A percentile compares a stretch with the other conserved stretches of the same genome.
phyloP scores from a whole-genome alignment of 805 yeast genomes.

The Cyberlindnera bimundalis region DNA sequence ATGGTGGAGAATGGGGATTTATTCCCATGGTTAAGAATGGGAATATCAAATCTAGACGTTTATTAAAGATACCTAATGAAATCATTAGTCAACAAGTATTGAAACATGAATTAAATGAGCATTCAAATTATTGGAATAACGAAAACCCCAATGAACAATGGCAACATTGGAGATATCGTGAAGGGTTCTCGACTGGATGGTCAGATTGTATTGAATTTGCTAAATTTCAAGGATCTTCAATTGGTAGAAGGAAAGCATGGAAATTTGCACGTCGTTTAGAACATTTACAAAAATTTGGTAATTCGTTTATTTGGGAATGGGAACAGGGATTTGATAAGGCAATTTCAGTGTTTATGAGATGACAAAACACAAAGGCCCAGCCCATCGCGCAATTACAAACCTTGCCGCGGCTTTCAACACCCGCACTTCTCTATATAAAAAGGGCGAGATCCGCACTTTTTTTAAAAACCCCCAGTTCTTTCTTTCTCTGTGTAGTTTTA shows the following conservation, averaged over 20 bases:
- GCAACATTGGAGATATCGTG: constrained; percentile 79
- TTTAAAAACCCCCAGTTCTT: too few species aligned
- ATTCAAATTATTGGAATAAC: constrained; percentile 77
- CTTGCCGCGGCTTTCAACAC: too few species aligned
- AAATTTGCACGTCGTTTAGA: constrained; percentile 55
- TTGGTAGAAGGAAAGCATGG: constrained; percentile 79
- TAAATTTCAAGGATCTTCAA: constrained; percentile 58
- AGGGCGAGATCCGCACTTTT: too few species aligned
- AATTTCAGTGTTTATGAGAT: constrained; percentile 21
- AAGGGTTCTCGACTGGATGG: constrained; percentile 78
- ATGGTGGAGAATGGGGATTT: constrained; percentile 97
- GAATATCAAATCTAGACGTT: too few species aligned
- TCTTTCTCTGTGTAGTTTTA: too few species aligned
- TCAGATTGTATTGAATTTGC: constrained; percentile 68
- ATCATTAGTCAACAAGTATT: too few species aligned
- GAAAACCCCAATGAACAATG: constrained; percentile 55
- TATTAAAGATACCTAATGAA: too few species aligned
- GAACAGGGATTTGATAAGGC: constrained; percentile 81
- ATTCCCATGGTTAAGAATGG: constrained; percentile 69
- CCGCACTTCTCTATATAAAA: too few species aligned
- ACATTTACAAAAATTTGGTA: constrained; percentile 57
- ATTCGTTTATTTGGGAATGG: constrained; percentile 78
- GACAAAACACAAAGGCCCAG: too few species aligned
- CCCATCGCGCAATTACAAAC: too few species aligned
- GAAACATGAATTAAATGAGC: too few species aligned